A percentile compares a stretch with the other conserved stretches of the same genome.
Conservation (phyloP, 805 yeast genomes). For the Pichia heedii region DNA sequence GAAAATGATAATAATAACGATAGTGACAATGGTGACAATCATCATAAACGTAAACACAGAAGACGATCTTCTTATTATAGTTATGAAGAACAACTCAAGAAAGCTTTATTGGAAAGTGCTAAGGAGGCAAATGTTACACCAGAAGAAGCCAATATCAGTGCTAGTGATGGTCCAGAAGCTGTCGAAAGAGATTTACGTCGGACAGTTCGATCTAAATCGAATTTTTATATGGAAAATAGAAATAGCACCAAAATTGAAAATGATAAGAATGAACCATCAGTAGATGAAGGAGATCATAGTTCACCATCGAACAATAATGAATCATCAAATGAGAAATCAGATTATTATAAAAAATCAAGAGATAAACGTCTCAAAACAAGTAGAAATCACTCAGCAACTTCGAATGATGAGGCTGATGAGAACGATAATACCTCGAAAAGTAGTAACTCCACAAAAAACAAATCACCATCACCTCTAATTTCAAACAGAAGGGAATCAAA, state of each 20-base stretch:
- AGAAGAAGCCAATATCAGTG: conserved; percentile 27
- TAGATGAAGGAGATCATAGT: no score
- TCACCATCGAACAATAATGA: no score
- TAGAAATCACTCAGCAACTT: not conserved
- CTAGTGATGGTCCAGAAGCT: conserved; percentile 14
- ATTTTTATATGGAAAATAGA: not conserved
- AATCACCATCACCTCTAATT: not conserved
- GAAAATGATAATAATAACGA: not conserved
- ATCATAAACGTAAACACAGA: conserved; percentile 6
- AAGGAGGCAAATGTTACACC: conserved; percentile 36
- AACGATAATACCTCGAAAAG: not conserved
- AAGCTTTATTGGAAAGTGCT: conserved; percentile 50
- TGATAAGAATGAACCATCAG: conserved; percentile 6
- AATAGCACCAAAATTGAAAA: not conserved
- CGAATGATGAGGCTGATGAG: conserved; percentile 4
- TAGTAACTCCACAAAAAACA: not conserved
- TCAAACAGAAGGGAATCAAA: not conserved
- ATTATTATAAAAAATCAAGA: not conserved
- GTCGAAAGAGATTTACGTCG: not conserved
- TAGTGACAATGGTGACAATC: conserved; percentile 6
- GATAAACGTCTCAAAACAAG: not conserved
- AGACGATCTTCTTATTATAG: conserved; percentile 21
- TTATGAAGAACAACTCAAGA: conserved; percentile 28
- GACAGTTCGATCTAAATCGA: not conserved
- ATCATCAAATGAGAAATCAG: not conserved